Conservation (phyloP, 75 land plant genomes). For the Picea glauca region DNA sequence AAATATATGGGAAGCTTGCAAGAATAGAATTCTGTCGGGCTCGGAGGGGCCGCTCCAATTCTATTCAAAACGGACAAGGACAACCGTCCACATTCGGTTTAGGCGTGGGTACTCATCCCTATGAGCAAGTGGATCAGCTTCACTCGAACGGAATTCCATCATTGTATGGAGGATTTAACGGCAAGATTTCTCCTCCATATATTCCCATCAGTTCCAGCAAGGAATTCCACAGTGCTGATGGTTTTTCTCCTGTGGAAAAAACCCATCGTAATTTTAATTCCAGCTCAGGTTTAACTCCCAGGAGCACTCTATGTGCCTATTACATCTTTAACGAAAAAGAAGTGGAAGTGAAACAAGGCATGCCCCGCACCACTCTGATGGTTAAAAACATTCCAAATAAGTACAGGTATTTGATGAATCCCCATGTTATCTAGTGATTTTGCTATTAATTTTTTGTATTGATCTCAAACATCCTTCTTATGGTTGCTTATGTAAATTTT, state of each 20-base stretch:
- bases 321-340: not conserved
- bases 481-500: too few relatives aligned
- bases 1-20: constrained; percentile 18
- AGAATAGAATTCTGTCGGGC: constrained; percentile 31
- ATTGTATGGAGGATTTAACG: not conserved
- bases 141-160: not conserved
- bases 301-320: not conserved
- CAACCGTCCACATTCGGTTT: not conserved
- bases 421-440: too few relatives aligned
- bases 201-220: too few relatives aligned
- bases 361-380: constrained; percentile 39
- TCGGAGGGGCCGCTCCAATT: constrained; percentile 15
- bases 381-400: constrained; percentile 44
- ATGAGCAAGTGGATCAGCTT: not conserved
- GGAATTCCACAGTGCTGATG: too few relatives aligned
- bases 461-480: too few relatives aligned
- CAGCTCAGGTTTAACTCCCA: not conserved
- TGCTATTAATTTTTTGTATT: too few relatives aligned
- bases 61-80: not conserved
- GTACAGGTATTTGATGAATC: constrained; percentile 21
- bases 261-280: not conserved
- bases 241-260: not conserved
- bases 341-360: not conserved
- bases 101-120: not conserved
- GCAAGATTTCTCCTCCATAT: too few relatives aligned